Evolutionary conservation across 2,329 filamentous ascomycete species (phyloP).

Genomic region (Periconia digitata): DNA sequence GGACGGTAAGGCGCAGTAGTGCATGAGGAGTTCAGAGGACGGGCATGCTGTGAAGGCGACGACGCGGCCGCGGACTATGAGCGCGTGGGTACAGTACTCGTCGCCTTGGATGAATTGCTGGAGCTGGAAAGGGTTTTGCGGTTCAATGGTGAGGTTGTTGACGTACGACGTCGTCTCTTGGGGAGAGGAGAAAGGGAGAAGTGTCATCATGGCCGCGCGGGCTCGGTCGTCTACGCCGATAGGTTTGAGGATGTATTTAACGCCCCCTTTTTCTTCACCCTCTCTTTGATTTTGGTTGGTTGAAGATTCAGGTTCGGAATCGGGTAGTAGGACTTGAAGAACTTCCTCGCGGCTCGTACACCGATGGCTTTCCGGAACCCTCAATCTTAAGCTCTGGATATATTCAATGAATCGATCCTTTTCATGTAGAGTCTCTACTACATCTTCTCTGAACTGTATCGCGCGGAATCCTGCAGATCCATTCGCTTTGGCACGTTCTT

Average conservation of each 20-base stretch:
- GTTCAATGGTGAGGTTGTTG: slow-evolving; percentile 56
- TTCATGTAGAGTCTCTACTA: slow-evolving; percentile 62
- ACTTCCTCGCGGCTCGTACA: slow-evolving; percentile 59
- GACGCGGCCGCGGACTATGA: slow-evolving; percentile 66
- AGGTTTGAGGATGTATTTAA: slow-evolving; percentile 67
- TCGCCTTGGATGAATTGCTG: slow-evolving; percentile 66
- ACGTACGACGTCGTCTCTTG: slow-evolving; percentile 59
- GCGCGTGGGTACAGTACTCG: slow-evolving; percentile 72
- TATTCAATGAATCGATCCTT: slow-evolving; percentile 67
- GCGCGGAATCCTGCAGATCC: slow-evolving; percentile 59
- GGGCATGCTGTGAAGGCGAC: slow-evolving; percentile 68
- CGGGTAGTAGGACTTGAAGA: slow-evolving; percentile 55
- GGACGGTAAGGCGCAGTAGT: slow-evolving; percentile 62
- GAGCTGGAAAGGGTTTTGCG: slow-evolving; percentile 62
- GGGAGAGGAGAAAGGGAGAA: slow-evolving; percentile 60
- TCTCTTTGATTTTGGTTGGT: slow-evolving; percentile 7
- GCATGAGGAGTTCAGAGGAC: slow-evolving; percentile 64
- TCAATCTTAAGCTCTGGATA: slow-evolving; percentile 49
- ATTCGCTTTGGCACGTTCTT: slow-evolving; percentile 16
- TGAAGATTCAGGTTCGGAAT: too few species aligned
- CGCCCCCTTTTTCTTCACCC: slow-evolving; percentile 37
- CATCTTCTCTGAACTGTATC: slow-evolving; percentile 62
- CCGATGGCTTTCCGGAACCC: slow-evolving; percentile 46
- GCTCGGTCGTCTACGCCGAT: slow-evolving; percentile 63
- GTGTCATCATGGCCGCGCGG: slow-evolving; percentile 61